Evolutionary conservation across 257 asterid genomes (phyloP), one percentile per base, ranked within the genome.

Genomic region (Rubia yunnanensis): DNA sequence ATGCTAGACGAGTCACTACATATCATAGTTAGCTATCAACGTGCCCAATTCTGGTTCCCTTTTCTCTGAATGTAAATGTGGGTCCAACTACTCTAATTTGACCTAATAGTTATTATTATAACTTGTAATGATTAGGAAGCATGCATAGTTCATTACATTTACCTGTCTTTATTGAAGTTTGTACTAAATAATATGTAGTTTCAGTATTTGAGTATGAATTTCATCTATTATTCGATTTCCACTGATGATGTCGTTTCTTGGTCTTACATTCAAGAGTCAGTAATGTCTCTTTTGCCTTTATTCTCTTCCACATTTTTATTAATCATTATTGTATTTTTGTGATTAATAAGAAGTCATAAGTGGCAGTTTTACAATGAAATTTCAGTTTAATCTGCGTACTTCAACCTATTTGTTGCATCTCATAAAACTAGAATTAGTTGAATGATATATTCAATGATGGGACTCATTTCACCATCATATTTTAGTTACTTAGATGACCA

Each of bases 401-500:
- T 24, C 20, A 63, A 22, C 14, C 67, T 27, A 10, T 22, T 36
- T 22, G 3, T 14, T 35, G 28, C 66, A 36, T 35, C 26, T 9
- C 26, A 48, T 26, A 46, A 63, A 34, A 23, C 27, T 39, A 5
- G 7, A 41, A 10, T 57, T 57, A 7, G 1, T 41, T 41, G 14
- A 28, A 46, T 59, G 60, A 5, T 69, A 26, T 20, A 26, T 28
- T 41, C 3, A 6, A 27, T 57, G n/a, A 18, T 24, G 38, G 28
- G 35, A 52, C 64, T n/a, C 59, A 44, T 64, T 58, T 15, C 54
- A 41, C 5, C 26, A 22, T 27, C 65, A 26, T 48, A 44, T 27
- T 66, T 36, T 65, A 64, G 69, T 41, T n/a, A 63, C 65, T 72
- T 70, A 72, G 57, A 67, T 68, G 70, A 78, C 48, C 73, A 52